phyloP scores from a whole-genome alignment of 345 rosid species.

The Iberis pinnata region DNA sequence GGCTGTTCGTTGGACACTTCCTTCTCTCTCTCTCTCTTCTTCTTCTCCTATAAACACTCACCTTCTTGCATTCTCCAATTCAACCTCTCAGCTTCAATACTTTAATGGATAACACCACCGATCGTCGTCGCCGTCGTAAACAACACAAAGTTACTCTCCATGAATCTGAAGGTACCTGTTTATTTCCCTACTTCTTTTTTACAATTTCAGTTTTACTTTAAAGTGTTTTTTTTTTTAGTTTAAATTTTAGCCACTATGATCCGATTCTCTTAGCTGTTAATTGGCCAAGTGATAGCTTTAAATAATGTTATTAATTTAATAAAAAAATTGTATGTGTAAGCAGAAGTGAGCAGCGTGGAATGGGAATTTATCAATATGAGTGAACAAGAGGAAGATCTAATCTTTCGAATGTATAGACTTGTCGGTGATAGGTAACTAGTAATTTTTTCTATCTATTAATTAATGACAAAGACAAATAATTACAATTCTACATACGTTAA shows the following conservation, averaged over 20 bases:
- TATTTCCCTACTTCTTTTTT: background rate
- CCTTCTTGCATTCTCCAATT: slow-evolving; percentile 13
- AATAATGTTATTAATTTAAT: too few species aligned
- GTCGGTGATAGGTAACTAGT: slow-evolving; percentile 59
- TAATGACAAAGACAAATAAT: too few species aligned
- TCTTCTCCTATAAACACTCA: background rate
- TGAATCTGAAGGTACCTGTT: slow-evolving; percentile 29
- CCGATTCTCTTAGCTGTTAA: background rate
- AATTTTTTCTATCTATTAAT: too few species aligned
- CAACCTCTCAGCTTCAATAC: background rate
- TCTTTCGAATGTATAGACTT: slow-evolving; percentile 55
- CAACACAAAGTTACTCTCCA: slow-evolving; percentile 12
- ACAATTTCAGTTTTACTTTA: background rate
- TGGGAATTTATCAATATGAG: slow-evolving; percentile 58
- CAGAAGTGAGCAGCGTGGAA: slow-evolving; percentile 58
- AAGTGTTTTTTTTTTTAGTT: background rate
- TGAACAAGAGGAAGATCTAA: slow-evolving; percentile 64
- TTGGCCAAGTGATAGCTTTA: background rate
- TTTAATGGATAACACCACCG: slow-evolving; percentile 25
- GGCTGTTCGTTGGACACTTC: background rate
- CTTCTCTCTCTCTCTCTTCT: background rate
- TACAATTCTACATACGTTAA: background rate
- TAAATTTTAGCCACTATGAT: background rate
- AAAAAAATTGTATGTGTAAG: too few species aligned
- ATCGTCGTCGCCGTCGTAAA: slow-evolving; percentile 27